Conservation (phyloP, 306 rosid genomes). For the peach (Prunus persica) region Prunus_persica_NCBIv2 NC_034016.1:22052001-22052500, state of each 20-base stretch:
- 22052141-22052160: conserved; percentile 53
- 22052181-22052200: conserved; percentile 86
- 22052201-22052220: conserved; percentile 48
- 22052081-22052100: conserved; percentile 48
- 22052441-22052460: conserved; percentile 60
- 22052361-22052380: conserved; percentile 30
- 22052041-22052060: conserved; percentile 19
- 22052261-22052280: conserved; percentile 4
- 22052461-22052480: conserved; percentile 41
- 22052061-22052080: conserved; percentile 20
- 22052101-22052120: conserved; percentile 45
- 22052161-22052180: conserved; percentile 72
- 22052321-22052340: conserved; percentile 52
- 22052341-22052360: conserved; percentile 43
- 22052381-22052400: conserved; percentile 45
- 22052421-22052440: conserved; percentile 66
- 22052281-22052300: conserved; percentile 18
- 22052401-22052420: conserved; percentile 79
- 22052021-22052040: conserved; percentile 19
- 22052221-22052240: neutral
- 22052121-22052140: conserved; percentile 29
- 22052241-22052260: neutral
- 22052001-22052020: conserved; percentile 10
- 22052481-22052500: conserved; percentile 13
- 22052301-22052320: conserved; percentile 50